Percentiles rank a stretch among this genome's conserved stretches.
Evolutionary conservation across 73 alveolate species (phyloP).

Genomic region (Paraurostyla sp.): DNA sequence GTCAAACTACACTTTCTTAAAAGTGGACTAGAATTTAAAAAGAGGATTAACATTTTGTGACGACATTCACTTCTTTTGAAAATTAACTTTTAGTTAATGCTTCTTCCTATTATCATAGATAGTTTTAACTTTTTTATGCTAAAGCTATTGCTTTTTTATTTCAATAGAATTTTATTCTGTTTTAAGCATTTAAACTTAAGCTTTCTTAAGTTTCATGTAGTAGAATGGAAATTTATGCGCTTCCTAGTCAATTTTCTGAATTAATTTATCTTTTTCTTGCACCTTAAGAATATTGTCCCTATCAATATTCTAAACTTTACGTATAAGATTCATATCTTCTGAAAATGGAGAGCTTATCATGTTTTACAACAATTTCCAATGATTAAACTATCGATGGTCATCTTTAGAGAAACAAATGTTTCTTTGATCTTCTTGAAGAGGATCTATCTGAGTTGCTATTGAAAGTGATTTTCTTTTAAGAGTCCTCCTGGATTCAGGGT

Average conservation of each 20-base stretch:
- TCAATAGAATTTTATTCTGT: neutral
- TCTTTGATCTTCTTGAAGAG: no score
- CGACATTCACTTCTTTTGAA: neutral
- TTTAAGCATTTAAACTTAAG: neutral
- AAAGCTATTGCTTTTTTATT: neutral
- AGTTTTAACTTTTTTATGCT: neutral
- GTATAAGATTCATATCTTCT: neutral
- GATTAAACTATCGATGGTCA: no score
- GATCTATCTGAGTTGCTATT: no score
- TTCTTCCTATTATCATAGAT: neutral
- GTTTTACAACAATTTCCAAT: slow-evolving; percentile 7
- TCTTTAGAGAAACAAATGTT: no score
- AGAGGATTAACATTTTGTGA: no score
- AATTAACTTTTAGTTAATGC: neutral
- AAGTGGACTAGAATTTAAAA: no score
- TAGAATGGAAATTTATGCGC: slow-evolving; percentile 40
- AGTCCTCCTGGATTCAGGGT: no score
- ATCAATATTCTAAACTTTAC: neutral
- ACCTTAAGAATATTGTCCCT: neutral
- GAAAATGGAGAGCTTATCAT: slow-evolving; percentile 8
- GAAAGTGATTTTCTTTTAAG: no score
- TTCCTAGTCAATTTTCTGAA: neutral
- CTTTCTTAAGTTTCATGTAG: neutral
- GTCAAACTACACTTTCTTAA: no score
- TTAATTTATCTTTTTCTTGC: neutral